Percentiles rank a stretch among this genome's conserved stretches.
These are phyloP conservation scores for Saccharomyces hybrid DNA, from an alignment of 1,139 yeast species.

Conservation along the genomic window DNA sequence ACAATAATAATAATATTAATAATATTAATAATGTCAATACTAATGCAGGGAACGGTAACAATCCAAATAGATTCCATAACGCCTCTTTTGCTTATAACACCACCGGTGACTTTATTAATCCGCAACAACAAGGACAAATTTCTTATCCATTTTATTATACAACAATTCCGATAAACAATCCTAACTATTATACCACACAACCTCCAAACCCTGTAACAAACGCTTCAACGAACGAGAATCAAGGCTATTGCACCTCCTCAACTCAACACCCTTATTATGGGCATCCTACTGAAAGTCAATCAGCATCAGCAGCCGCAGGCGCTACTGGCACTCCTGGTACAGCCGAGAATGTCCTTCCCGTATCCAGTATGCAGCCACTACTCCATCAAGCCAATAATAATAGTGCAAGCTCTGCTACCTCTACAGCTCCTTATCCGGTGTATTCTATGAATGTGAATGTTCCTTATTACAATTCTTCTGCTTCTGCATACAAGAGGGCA, in stretches of 20 bases:
- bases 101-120: neutral
- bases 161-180: neutral
- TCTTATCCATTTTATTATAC: neutral
- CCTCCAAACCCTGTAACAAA: neutral
- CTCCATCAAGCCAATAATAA: neutral
- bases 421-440: conserved; percentile 9
- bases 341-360: neutral
- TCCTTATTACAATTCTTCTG: conserved; percentile 6
- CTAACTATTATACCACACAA: neutral
- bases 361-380: neutral
- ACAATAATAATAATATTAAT: conserved; percentile 1
- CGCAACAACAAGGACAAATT: neutral
- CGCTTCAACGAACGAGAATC: neutral
- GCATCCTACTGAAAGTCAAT: neutral
- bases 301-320: neutral
- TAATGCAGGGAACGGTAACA: neutral
- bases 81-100: neutral
- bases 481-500: neutral
- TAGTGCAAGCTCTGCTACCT: neutral
- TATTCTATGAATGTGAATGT: conserved; percentile 9
- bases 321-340: neutral
- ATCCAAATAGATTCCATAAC: neutral
- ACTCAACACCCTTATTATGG: neutral
- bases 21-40: neutral
- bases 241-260: neutral